These are phyloP conservation scores for Cairneyella variabilis DNA, from an alignment of 495 filamentous ascomycete genomes.

Conservation along the genomic window DNA sequence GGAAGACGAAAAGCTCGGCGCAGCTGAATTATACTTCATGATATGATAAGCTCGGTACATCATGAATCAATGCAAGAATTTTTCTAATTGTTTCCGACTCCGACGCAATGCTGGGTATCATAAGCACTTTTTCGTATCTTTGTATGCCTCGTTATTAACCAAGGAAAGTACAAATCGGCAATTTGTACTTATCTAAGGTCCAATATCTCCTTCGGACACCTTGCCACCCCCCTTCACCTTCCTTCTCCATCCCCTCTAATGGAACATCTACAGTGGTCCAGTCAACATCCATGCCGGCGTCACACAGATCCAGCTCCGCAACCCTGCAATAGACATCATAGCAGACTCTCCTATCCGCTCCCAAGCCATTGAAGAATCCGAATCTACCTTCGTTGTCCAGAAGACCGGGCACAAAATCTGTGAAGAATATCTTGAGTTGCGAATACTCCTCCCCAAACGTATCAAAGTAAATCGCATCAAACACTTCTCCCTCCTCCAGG, in stretches of 20 bases:
- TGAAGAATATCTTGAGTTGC: constrained; percentile 83
- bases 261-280: constrained; percentile 80
- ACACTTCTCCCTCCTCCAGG: constrained; percentile 62
- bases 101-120: constrained; percentile 12
- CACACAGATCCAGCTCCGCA: constrained; percentile 84
- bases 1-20: too few species aligned
- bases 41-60: too few species aligned
- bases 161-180: constrained; percentile 53
- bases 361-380: constrained; percentile 94
- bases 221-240: constrained; percentile 66
- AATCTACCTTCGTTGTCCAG: constrained; percentile 72
- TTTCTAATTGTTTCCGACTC: too few species aligned
- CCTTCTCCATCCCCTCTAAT: constrained; percentile 41
- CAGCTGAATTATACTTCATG: too few species aligned
- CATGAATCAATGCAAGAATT: too few species aligned
- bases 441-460: constrained; percentile 93
- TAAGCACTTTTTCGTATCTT: too few species aligned
- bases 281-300: constrained; percentile 85
- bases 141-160: too few species aligned
- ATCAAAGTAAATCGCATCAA: constrained; percentile 96
- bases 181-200: constrained; percentile 69
- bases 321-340: constrained; percentile 97
- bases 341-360: constrained; percentile 85
- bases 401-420: constrained; percentile 76
- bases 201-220: constrained; percentile 87